These are phyloP conservation scores for Erigeron philadelphicus DNA, from an alignment of 140 eudicot species.

Conservation along the genomic window DNA sequence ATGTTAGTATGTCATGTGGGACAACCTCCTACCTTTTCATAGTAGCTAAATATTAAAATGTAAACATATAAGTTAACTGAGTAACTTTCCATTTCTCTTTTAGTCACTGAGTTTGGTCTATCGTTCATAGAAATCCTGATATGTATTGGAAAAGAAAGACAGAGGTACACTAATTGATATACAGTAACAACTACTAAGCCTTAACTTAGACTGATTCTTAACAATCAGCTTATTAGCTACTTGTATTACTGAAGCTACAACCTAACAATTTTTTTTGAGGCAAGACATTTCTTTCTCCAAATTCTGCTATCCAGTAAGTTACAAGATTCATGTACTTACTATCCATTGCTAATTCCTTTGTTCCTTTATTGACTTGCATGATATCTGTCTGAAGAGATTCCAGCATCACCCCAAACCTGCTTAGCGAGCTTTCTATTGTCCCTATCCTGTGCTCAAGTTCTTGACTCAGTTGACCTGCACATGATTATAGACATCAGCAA, in stretches of 20 bases:
- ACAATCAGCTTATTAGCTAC: not conserved
- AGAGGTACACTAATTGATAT: not conserved
- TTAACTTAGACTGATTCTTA: not conserved
- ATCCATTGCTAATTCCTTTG: slow-evolving; percentile 65
- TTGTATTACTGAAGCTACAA: not conserved
- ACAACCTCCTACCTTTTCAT: not conserved
- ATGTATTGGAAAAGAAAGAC: slow-evolving; percentile 5
- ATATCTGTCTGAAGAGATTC: slow-evolving; percentile 89
- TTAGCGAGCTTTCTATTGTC: slow-evolving; percentile 64
- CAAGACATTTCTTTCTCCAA: slow-evolving; percentile 7
- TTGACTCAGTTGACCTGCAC: slow-evolving; percentile 76
- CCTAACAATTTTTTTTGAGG: not conserved
- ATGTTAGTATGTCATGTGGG: slow-evolving; percentile 1
- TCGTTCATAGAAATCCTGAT: slow-evolving; percentile 1
- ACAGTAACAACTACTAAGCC: not conserved
- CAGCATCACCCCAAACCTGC: slow-evolving; percentile 78
- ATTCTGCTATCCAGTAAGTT: slow-evolving; percentile 4
- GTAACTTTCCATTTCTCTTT: not conserved
- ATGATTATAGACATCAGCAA: slow-evolving; percentile 23
- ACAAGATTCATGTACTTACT: slow-evolving; percentile 45
- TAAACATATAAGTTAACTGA: not conserved
- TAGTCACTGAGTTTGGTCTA: not conserved
- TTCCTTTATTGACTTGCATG: slow-evolving; percentile 79
- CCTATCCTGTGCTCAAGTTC: slow-evolving; percentile 76
- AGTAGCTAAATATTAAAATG: not conserved